Evolutionary conservation across 169 alveolate genomes (phyloP).

Genomic region (Plasmodium coatneyi): DNA sequence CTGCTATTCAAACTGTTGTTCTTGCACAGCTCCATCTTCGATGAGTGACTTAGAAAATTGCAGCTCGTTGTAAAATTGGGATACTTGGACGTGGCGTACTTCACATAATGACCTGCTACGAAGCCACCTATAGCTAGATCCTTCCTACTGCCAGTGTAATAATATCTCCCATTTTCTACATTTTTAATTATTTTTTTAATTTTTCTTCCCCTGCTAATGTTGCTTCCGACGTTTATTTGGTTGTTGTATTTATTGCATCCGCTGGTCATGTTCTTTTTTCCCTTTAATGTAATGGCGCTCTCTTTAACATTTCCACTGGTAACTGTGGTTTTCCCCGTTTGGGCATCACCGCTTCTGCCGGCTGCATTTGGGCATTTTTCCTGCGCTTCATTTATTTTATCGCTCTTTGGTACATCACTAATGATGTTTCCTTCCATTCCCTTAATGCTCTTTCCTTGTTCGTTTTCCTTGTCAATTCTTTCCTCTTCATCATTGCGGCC

Average conservation of each 20-base stretch:
- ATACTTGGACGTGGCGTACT: neutral
- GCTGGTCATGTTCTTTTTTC: neutral
- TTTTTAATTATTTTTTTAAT: neutral
- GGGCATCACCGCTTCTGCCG: neutral
- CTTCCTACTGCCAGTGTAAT: neutral
- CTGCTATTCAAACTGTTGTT: neutral
- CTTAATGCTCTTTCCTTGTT: neutral
- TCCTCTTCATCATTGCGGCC: neutral
- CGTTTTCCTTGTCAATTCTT: neutral
- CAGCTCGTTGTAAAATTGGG: neutral
- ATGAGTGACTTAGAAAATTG: neutral
- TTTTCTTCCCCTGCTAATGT: neutral
- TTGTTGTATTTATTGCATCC: neutral
- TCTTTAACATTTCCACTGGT: neutral
- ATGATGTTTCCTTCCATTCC: neutral
- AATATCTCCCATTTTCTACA: neutral
- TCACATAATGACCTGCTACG: neutral
- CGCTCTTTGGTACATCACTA: neutral
- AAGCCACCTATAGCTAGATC: neutral
- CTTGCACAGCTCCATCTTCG: constrained; percentile 12
- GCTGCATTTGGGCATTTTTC: neutral
- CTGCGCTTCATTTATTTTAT: neutral
- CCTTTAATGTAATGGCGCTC: neutral
- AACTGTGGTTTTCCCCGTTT: neutral
- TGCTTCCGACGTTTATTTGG: neutral